phyloP scores from a whole-genome alignment of 2,329 filamentous ascomycete genomes.

The Penicillium psychrosexuale region DNA sequence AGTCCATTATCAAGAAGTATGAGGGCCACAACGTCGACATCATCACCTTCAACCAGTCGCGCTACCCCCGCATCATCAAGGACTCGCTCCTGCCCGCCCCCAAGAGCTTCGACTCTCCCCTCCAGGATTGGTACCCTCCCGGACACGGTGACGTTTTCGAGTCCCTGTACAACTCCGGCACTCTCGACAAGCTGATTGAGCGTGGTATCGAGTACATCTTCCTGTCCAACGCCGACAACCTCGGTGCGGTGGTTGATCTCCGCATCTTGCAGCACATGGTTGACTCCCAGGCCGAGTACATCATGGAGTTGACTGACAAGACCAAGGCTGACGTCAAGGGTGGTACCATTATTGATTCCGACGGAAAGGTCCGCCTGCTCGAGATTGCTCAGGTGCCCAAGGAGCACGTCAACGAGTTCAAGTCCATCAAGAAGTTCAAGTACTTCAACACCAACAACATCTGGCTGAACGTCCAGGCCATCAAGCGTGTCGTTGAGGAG shows the following conservation, averaged over 20 bases:
- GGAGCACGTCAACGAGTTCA: slow-evolving; percentile 99
- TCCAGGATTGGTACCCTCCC: slow-evolving; percentile 97
- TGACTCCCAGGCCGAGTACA: slow-evolving; percentile 94
- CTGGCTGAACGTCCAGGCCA: slow-evolving; percentile 96
- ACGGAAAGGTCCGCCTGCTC: slow-evolving; percentile 91
- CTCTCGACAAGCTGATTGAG: slow-evolving; percentile 91
- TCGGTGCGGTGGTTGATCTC: slow-evolving; percentile 95
- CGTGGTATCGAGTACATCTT: slow-evolving; percentile 97
- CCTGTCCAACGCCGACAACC: slow-evolving; percentile 98
- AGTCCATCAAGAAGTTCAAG: slow-evolving; percentile 99
- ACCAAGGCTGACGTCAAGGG: slow-evolving; percentile 99
- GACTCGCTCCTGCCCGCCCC: slow-evolving; percentile 95
- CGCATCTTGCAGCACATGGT: slow-evolving; percentile 99
- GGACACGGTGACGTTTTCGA: slow-evolving; percentile 99
- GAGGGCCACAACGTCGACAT: slow-evolving; percentile 99
- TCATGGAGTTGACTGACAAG: slow-evolving; percentile 99
- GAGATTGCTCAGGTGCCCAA: slow-evolving; percentile 99
- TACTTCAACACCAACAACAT: slow-evolving; percentile 99
- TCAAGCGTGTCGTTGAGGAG: slow-evolving; percentile 98
- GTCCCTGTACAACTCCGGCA: slow-evolving; percentile 98
- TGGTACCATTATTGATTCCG: slow-evolving; percentile 99
- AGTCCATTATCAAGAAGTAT: slow-evolving; percentile 99
- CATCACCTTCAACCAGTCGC: slow-evolving; percentile 98
- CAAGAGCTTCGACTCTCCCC: slow-evolving; percentile 80
- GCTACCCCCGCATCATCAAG: slow-evolving; percentile 96